Base-by-base conservation (phyloP, 768 basidiomycete genomes). In the Pholiota molesta region DNA sequence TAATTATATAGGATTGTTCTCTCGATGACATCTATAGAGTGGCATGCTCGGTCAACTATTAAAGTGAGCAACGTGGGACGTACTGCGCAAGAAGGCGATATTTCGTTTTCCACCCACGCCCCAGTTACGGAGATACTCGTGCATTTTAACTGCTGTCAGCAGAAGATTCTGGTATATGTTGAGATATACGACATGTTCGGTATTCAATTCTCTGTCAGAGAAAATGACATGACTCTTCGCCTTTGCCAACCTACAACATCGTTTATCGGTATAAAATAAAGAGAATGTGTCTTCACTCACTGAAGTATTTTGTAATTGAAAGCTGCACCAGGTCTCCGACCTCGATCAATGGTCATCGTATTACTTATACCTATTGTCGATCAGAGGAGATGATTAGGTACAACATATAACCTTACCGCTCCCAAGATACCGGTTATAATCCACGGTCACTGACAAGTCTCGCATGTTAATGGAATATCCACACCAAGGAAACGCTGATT, bases 141-240 rank as follows among this genome's bases (percentile, higher is more conserved):
- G 87, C 83, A 94, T 90, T 76, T 93, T 97, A 81, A 95, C 88
- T 0, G 91, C 93, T 2, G 87, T 81, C 45, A 97, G 73, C 31
- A 92, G 74, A 70, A 95, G 90, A 68, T 89, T 92, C 71, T 94
- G 91, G 72, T 94, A 97, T 13, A 97, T 81, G 73, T 98, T 99
- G 57, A 86, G 72, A 72, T 91, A 85, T 10, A 94, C 85, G 1
- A 81, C 82, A 44, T 81, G 69, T 17, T 74, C 65, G 8, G 84
- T 75, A 72, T 96, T 97, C 63, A 97, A 79, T 14, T 72, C 69
- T 5, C 83, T 81, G 71, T 98, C 96, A 55, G 82, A 87, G 76
- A 87, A 97, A 62, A 97, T 88, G 42, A 89, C 81, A 66, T 96
- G 94, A 65, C 85, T 85, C 66, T 87, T 88, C 31, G 87, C 79